Evolutionary conservation across 2,329 filamentous ascomycete species (phyloP), one percentile per base, ranked within the genome.

Genomic region (Penicillium italicum): DNA sequence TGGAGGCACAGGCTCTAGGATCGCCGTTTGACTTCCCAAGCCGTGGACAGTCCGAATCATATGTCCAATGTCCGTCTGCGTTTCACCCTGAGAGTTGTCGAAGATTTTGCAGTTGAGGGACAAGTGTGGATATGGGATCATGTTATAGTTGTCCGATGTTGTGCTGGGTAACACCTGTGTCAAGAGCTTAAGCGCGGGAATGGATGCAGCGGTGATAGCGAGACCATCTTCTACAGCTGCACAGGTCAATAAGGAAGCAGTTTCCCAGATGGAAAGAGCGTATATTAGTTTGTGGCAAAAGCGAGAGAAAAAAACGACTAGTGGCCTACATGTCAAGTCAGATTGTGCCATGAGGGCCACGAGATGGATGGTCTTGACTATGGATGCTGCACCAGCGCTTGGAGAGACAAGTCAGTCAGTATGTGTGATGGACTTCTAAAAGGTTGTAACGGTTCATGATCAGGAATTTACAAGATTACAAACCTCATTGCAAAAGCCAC

Each of bases 401-500:
- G n/a, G n/a, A n/a, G n/a, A n/a, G n/a, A n/a, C n/a, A n/a, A n/a
- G 12, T 52, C 36, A 57, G 37, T 44, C 14, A 36, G 30, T n/a
- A 28, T 8, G 44, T 18, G 14, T 10, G 5, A 16, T 33, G 1
- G 4, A 34, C 4, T 1, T 5, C n/a, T 34, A 1, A n/a, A 3
- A 24, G 36, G 9, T 11, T 34, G 14, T 4, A 11, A 28, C 22
- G n/a, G 7, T 1, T 30, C 41, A 5, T 8, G 33, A 18, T 3
- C 2, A 22, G 14, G 3, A 12, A 50, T 62, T 57, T 47, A 68
- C 65, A 72, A 68, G 8, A 71, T 53, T 12, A 70, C 74, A 24
- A 76, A 66, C 34, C 72, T 74, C 66, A 76, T 72, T 6, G 71
- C 72, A 14, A 70, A 47, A 2, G 68, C 70, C 12, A 76, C 66